Conservation (phyloP, 768 basidiomycete genomes). For the Tulasnella calospora region DNA sequence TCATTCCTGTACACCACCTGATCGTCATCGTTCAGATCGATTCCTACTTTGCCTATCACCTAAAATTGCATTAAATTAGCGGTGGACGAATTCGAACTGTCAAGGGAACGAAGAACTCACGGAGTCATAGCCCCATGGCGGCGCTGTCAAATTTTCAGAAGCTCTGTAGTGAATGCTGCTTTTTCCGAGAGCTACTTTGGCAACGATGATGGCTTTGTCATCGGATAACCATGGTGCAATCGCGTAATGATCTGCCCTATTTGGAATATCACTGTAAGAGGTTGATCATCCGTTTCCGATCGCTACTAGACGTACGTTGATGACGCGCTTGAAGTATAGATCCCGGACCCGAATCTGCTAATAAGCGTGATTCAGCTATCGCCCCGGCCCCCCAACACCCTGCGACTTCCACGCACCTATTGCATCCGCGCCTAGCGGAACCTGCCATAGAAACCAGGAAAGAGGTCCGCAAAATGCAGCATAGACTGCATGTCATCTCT, state of each 20-base stretch:
- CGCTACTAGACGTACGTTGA: not conserved
- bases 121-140: not conserved
- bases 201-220: not conserved
- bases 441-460: not conserved
- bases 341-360: not conserved
- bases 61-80: no score
- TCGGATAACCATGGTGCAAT: not conserved
- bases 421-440: not conserved
- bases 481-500: not conserved
- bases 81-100: no score
- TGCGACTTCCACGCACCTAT: not conserved
- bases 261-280: not conserved
- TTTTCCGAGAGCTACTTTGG: not conserved
- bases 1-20: constrained; percentile 3
- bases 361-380: not conserved
- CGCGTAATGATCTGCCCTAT: constrained; percentile 10
- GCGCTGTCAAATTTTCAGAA: not conserved
- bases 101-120: not conserved
- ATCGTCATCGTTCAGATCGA: not conserved
- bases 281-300: no score
- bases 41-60: not conserved
- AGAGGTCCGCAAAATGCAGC: not conserved
- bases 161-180: not conserved
- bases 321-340: constrained; percentile 1
- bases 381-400: no score